phyloP scores from a whole-genome alignment of 352 stramenopile species.

The Pythium phragmiticola region DNA sequence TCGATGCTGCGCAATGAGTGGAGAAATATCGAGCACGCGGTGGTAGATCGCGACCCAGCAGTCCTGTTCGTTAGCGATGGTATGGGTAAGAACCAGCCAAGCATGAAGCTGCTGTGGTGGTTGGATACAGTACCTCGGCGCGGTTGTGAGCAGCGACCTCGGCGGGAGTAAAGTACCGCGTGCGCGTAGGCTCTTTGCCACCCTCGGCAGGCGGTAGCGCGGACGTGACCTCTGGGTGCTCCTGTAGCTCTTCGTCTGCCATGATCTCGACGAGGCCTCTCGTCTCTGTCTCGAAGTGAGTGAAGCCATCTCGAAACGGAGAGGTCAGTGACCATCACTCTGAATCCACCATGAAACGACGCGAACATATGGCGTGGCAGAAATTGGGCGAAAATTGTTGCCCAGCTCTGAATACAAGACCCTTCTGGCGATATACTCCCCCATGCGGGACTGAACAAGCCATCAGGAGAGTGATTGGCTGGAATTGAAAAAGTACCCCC shows the following conservation, averaged over 20 bases:
- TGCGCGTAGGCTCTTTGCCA: slow-evolving; percentile 7
- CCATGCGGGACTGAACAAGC: not conserved
- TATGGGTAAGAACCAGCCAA: not conserved
- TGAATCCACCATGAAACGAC: slow-evolving; percentile 13
- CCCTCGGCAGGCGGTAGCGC: not conserved
- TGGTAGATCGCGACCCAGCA: slow-evolving; percentile 78
- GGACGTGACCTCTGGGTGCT: not conserved
- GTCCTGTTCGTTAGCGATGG: slow-evolving; percentile 33
- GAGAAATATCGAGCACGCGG: slow-evolving; percentile 82
- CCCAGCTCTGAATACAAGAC: slow-evolving; percentile 1
- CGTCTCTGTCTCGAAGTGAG: not conserved
- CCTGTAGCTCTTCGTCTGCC: slow-evolving; percentile 16
- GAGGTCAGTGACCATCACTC: slow-evolving; percentile 7
- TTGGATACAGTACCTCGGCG: slow-evolving; percentile 40
- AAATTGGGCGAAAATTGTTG: not conserved
- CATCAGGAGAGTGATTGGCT: not conserved
- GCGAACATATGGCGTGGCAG: not conserved
- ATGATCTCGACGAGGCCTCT: not conserved
- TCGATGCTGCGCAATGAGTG: slow-evolving; percentile 64
- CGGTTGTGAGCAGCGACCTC: slow-evolving; percentile 87
- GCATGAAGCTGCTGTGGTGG: not conserved
- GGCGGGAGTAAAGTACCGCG: slow-evolving; percentile 68
- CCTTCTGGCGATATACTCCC: not conserved
- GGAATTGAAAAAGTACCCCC: not conserved
- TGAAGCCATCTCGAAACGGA: slow-evolving; percentile 9